A percentile compares a stretch with the other conserved stretches of the same genome.
Evolutionary conservation across 2,329 filamentous ascomycete species (phyloP).

Genomic region (Dendryphion nanum): DNA sequence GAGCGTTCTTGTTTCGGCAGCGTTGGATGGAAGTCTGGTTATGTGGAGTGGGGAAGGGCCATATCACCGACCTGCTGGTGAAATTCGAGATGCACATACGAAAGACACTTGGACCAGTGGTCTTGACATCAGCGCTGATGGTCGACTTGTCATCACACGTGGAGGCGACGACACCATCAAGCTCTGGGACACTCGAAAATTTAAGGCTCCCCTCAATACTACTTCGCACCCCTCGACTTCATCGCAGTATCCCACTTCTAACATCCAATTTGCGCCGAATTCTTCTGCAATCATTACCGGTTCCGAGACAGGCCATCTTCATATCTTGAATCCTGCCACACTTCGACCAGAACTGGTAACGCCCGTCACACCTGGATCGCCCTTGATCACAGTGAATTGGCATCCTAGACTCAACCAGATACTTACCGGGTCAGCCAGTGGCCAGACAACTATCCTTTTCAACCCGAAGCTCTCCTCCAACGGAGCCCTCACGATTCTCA

Average conservation of each 20-base stretch:
- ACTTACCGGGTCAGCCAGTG: conserved; percentile 87
- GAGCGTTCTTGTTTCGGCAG: conserved; percentile 76
- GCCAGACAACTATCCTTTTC: conserved; percentile 86
- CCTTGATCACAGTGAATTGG: conserved; percentile 85
- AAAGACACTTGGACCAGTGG: conserved; percentile 88
- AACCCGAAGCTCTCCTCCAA: conserved; percentile 77
- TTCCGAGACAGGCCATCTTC: conserved; percentile 78
- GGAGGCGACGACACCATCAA: conserved; percentile 93
- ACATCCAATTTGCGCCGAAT: conserved; percentile 86
- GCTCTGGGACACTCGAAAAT: conserved; percentile 94
- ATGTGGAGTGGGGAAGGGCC: conserved; percentile 93
- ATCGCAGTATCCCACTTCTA: conserved; percentile 76
- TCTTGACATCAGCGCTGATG: conserved; percentile 86
- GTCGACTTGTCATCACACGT: conserved; percentile 83
- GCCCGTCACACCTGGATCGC: conserved; percentile 79
- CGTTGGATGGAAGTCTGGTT: conserved; percentile 82
- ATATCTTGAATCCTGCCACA: conserved; percentile 92
- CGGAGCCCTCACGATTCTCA: conserved; percentile 87
- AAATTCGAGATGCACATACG: conserved; percentile 80
- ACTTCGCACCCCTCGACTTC: conserved; percentile 79
- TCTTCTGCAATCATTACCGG: conserved; percentile 85
- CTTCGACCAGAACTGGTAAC: conserved; percentile 81
- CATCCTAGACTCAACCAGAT: conserved; percentile 96
- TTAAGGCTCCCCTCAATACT: conserved; percentile 83
- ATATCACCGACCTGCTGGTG: conserved; percentile 75